phyloP scores from a whole-genome alignment of 768 basidiomycete genomes.

The Rhodotorula diobovata region DNA sequence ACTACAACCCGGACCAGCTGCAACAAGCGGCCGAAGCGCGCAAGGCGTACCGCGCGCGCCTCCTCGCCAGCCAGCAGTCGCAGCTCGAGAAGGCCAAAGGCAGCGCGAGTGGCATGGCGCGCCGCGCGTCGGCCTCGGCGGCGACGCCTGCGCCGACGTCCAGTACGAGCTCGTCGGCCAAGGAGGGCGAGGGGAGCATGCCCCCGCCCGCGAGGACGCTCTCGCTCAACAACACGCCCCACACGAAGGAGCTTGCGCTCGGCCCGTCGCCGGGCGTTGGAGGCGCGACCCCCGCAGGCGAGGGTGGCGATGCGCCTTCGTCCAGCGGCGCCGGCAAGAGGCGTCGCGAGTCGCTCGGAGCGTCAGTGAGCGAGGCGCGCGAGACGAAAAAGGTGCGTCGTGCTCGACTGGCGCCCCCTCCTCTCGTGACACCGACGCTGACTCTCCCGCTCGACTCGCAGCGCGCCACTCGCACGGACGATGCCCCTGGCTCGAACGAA shows the following conservation, averaged over 20 bases:
- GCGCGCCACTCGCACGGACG: not conserved
- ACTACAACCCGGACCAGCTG: slow-evolving; percentile 3
- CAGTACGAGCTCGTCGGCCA: not conserved
- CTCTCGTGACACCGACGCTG: not conserved
- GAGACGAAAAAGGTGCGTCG: slow-evolving; percentile 11
- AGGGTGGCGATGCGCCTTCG: not conserved
- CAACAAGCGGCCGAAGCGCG: not conserved
- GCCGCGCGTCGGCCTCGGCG: not conserved
- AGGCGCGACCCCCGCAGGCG: not conserved
- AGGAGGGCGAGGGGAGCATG: not conserved
- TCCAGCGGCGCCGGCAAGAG: not conserved
- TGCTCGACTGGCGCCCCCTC: not conserved
- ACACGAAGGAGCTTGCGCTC: not conserved
- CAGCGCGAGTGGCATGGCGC: not conserved
- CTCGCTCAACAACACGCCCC: not conserved
- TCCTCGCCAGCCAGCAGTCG: slow-evolving; percentile 7
- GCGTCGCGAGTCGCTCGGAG: not conserved
- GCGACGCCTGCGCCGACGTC: not conserved
- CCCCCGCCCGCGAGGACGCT: not conserved
- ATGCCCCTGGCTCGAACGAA: too few relatives aligned
- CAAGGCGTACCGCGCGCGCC: not conserved
- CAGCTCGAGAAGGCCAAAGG: slow-evolving; percentile 1
- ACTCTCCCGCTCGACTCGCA: not conserved
- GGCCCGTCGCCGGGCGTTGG: not conserved
- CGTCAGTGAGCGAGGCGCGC: not conserved